phyloP scores from a whole-genome alignment of 495 filamentous ascomycete species.

The Apodospora peruviana region DNA sequence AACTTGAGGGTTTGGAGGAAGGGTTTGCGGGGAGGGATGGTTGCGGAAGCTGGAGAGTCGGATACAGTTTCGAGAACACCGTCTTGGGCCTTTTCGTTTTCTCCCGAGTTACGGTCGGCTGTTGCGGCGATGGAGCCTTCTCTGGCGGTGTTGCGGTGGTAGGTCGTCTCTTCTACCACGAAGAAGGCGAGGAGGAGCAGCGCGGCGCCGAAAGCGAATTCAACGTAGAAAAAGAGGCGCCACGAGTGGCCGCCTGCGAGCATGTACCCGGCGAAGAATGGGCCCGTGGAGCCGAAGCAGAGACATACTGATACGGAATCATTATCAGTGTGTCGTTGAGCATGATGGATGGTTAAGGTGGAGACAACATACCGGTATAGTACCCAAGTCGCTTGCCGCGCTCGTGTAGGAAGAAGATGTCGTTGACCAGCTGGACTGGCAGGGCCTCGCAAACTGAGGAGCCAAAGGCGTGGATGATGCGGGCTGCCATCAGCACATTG shows the following conservation, averaged over 20 bases:
- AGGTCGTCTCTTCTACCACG: slow-evolving; percentile 57
- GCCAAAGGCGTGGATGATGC: slow-evolving; percentile 52
- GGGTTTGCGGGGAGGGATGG: slow-evolving; percentile 35
- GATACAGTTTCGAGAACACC: slow-evolving; percentile 2
- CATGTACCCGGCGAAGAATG: slow-evolving; percentile 60
- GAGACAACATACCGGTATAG: slow-evolving; percentile 43
- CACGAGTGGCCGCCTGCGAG: slow-evolving; percentile 57
- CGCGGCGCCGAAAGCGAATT: slow-evolving; percentile 51
- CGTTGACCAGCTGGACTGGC: slow-evolving; percentile 60
- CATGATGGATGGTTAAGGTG: neutral
- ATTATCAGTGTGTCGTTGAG: neutral
- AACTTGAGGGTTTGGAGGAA: slow-evolving; percentile 45
- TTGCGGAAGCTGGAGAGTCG: slow-evolving; percentile 13
- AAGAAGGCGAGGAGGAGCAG: slow-evolving; percentile 55
- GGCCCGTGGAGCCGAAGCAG: slow-evolving; percentile 54
- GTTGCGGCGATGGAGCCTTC: neutral
- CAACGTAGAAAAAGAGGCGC: slow-evolving; percentile 62
- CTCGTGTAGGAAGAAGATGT: slow-evolving; percentile 62
- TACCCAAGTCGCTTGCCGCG: slow-evolving; percentile 53
- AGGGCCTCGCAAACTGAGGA: slow-evolving; percentile 58
- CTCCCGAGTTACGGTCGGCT: neutral
- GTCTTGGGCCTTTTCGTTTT: too few species aligned
- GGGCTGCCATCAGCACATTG: slow-evolving; percentile 46
- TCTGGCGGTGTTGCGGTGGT: slow-evolving; percentile 34
- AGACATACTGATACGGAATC: slow-evolving; percentile 41